phyloP scores from a whole-genome alignment of 2,329 filamentous ascomycete species.

The Simplicillium sp. region DNA sequence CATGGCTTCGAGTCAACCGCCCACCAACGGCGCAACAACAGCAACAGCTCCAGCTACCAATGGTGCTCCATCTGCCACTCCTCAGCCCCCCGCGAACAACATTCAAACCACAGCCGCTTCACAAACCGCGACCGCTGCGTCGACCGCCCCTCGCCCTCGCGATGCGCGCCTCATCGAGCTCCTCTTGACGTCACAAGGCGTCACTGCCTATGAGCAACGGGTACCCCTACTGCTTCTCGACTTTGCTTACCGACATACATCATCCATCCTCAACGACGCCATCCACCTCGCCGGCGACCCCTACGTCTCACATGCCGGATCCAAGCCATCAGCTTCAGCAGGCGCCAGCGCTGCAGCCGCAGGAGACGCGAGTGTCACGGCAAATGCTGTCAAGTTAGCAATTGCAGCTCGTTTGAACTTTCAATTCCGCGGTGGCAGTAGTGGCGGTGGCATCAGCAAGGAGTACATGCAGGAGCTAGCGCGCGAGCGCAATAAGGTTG shows the following conservation, averaged over 20 bases:
- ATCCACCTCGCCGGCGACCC: constrained; percentile 61
- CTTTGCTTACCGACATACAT: constrained; percentile 77
- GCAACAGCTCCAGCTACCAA: constrained; percentile 5
- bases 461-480: constrained; percentile 73
- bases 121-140: constrained; percentile 18
- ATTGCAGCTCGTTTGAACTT: constrained; percentile 59
- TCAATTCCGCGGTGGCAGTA: constrained; percentile 53
- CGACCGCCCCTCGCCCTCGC: constrained; percentile 53
- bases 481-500: constrained; percentile 57
- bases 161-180: constrained; percentile 74
- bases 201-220: constrained; percentile 71
- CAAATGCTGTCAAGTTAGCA: constrained; percentile 62
- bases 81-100: no score
- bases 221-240: constrained; percentile 77
- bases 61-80: neutral
- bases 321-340: constrained; percentile 37
- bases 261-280: constrained; percentile 60
- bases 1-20: constrained; percentile 1
- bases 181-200: constrained; percentile 68
- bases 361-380: constrained; percentile 48
- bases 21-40: constrained; percentile 4
- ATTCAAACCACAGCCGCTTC: no score
- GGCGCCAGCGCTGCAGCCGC: constrained; percentile 38
- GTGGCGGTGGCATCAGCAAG: constrained; percentile 50
- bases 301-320: constrained; percentile 49